These are phyloP conservation scores for Rhododendron griersonianum DNA, from an alignment of 148 eudicot species.

Conservation along the genomic window DNA sequence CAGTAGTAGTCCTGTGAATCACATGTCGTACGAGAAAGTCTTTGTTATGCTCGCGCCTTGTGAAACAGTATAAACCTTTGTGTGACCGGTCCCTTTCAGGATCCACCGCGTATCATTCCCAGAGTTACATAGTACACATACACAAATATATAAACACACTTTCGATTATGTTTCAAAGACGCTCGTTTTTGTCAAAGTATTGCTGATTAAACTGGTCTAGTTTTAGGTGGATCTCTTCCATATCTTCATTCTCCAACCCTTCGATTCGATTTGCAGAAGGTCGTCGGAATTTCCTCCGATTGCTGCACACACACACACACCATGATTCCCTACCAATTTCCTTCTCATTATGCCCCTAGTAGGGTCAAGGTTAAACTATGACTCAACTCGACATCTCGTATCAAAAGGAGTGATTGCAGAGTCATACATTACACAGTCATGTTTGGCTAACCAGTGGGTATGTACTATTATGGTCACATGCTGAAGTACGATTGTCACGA, in stretches of 20 bases:
- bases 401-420: not conserved
- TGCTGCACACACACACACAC: too few relatives aligned
- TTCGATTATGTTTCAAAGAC: too few relatives aligned
- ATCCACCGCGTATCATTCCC: too few relatives aligned
- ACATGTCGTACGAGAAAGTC: not conserved
- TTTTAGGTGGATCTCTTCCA: too few relatives aligned
- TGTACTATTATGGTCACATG: not conserved
- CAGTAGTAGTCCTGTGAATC: not conserved
- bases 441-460: not conserved
- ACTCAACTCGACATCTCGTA: not conserved
- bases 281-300: too few relatives aligned
- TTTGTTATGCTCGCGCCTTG: not conserved
- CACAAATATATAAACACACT: too few relatives aligned
- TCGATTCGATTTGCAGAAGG: too few relatives aligned
- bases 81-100: too few relatives aligned
- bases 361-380: not conserved
- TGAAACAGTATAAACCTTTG: not conserved
- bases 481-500: not conserved
- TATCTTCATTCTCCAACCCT: too few relatives aligned
- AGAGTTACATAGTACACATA: too few relatives aligned
- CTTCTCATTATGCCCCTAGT: not conserved
- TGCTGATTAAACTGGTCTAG: too few relatives aligned
- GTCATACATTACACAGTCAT: not conserved
- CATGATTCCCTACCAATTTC: not conserved
- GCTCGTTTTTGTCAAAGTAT: too few relatives aligned